phyloP scores from a whole-genome alignment of 1,284 basidiomycete genomes.

The Ceratobasidium sp. region DNA sequence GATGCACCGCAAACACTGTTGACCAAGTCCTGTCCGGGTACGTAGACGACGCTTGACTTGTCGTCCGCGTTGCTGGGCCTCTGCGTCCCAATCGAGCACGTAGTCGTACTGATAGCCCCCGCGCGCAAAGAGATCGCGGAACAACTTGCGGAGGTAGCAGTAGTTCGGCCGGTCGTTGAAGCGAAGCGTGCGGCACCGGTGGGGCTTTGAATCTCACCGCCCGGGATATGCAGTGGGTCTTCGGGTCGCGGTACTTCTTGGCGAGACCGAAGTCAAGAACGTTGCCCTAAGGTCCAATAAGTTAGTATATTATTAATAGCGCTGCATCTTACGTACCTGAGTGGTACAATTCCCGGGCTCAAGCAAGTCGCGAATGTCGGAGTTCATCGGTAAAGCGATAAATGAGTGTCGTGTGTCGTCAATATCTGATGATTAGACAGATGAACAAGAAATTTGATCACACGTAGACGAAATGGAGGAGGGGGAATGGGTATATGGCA shows the following conservation, averaged over 20 bases:
- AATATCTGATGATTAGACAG: no score
- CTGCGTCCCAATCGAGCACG: background rate
- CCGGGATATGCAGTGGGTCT: conserved; percentile 99
- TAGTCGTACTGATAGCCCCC: background rate
- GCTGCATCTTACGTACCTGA: no score
- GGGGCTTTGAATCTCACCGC: conserved; percentile 99
- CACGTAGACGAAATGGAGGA: no score
- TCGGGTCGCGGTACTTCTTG: conserved; percentile 99
- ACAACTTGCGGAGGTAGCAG: background rate
- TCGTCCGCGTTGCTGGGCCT: no score
- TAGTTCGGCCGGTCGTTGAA: background rate
- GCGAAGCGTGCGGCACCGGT: conserved; percentile 69
- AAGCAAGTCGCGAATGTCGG: background rate
- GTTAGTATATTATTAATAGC: background rate
- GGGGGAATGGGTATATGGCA: no score
- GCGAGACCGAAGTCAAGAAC: conserved; percentile 99
- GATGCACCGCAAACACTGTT: no score
- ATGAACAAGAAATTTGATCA: no score
- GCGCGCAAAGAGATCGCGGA: background rate
- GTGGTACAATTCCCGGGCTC: background rate
- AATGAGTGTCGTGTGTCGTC: conserved; percentile 73
- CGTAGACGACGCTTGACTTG: no score
- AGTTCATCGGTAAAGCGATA: background rate
- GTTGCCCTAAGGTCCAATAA: conserved; percentile 71
- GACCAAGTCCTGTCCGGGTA: no score